Conservation (phyloP, 768 basidiomycete genomes). For the Trametes villosa region DNA sequence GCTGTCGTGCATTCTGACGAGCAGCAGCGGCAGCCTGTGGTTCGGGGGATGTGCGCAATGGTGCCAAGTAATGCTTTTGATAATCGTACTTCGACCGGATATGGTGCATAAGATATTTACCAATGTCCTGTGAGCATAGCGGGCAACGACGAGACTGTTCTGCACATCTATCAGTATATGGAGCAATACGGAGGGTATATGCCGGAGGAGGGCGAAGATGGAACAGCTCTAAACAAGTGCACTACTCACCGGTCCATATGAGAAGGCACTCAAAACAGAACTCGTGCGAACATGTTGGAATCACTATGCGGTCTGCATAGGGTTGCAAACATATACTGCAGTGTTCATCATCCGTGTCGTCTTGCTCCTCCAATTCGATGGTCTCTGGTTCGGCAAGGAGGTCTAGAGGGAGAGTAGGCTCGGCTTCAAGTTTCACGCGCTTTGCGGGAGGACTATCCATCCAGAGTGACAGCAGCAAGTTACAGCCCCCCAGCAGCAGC, state of each 20-base stretch:
- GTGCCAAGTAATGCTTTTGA: constrained; percentile 77
- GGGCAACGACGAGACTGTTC: constrained; percentile 83
- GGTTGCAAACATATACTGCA: constrained; percentile 89
- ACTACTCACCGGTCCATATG: constrained; percentile 79
- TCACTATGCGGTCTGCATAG: constrained; percentile 75
- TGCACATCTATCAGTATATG: constrained; percentile 29
- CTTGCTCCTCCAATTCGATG: constrained; percentile 25
- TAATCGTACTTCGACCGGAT: constrained; percentile 81
- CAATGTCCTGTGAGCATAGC: constrained; percentile 69
- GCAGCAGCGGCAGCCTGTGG: constrained; percentile 37
- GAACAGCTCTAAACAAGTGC: neutral
- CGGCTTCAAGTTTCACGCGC: constrained; percentile 22
- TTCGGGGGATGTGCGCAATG: constrained; percentile 58
- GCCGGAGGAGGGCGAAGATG: neutral
- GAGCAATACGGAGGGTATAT: neutral
- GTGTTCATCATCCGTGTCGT: constrained; percentile 54
- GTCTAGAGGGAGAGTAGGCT: constrained; percentile 6
- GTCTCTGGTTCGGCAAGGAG: neutral
- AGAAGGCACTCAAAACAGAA: constrained; percentile 93
- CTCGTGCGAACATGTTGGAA: constrained; percentile 88
- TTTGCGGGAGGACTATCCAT: constrained; percentile 23
- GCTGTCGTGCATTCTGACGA: constrained; percentile 36
- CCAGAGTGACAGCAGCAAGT: neutral
- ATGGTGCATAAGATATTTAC: constrained; percentile 77
- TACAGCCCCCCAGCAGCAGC: no score